Conservation (phyloP, 2,329 filamentous ascomycete genomes). For the Elsinoe perseae region DNA sequence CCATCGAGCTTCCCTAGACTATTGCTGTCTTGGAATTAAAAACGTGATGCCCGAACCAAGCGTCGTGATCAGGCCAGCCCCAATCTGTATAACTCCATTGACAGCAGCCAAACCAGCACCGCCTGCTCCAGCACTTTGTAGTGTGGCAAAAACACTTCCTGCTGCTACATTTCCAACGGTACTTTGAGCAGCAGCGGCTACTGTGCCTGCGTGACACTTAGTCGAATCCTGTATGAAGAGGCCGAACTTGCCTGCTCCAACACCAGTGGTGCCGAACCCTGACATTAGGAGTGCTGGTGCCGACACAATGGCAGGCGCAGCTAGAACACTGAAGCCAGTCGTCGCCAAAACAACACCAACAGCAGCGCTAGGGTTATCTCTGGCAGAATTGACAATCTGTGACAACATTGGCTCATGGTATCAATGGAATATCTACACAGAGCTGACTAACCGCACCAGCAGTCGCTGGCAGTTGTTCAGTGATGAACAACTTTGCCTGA, state of each 20-base stretch:
- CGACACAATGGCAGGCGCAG: not conserved
- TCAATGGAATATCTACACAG: not conserved
- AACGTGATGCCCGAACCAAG: not conserved
- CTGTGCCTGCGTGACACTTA: not conserved
- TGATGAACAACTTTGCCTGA: not conserved
- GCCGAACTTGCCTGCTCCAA: not conserved
- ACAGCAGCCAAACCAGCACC: not conserved
- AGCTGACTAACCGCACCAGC: not conserved
- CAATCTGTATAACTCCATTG: not conserved
- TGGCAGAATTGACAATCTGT: not conserved
- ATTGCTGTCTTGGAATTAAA: not conserved
- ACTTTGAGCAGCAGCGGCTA: not conserved
- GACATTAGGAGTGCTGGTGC: not conserved
- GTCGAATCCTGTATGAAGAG: not conserved
- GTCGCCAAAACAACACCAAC: not conserved
- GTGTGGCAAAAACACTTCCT: slow-evolving; percentile 1
- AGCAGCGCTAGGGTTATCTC: not conserved
- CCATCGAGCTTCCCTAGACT: not conserved
- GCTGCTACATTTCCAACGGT: not conserved
- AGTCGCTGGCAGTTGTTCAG: not conserved
- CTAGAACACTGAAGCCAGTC: not conserved
- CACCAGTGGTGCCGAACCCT: not conserved
- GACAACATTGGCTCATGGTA: not conserved
- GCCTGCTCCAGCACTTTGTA: slow-evolving; percentile 1
- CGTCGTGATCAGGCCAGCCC: not conserved